Evolutionary conservation across 2,329 filamentous ascomycete species (phyloP), one percentile per base, ranked within the genome.

Genomic region (Raffaelea arxii): DNA sequence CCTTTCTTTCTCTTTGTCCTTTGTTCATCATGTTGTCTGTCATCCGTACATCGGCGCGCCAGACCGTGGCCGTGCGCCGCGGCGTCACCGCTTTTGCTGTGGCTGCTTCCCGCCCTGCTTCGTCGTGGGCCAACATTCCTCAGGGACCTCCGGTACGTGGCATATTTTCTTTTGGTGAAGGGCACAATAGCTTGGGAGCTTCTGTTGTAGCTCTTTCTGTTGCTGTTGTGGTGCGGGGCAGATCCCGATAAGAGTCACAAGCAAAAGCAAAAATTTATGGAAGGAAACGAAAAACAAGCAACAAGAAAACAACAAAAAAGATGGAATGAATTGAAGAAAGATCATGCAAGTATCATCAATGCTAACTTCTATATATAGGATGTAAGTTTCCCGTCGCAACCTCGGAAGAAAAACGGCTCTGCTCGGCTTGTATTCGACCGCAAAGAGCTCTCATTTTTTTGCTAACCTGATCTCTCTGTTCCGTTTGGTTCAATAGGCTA

Each of bases 131-230:
- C 62, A 84, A 86, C 61, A 88, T 97, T 47, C 84, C 87, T 56
- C 87, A 96, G 71, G 91, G 91, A 54, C 91, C 91, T 78, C 90
- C 91, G 63, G 89, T 92, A 80, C 69, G 85, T 78, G 46, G 18
- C 27, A 14, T 19, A 12, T 38, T 30, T 5, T 19, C 19, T 50
- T n/a, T n/a, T n/a, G n/a, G n/a, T n/a, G n/a, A n/a, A n/a, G n/a
- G n/a, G n/a, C n/a, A n/a, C n/a, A n/a, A n/a, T n/a, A n/a, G n/a
- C n/a, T n/a, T n/a, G n/a, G n/a, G n/a, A n/a, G n/a, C n/a, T n/a
- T n/a, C n/a, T n/a, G n/a, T n/a, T n/a, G n/a, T n/a, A n/a, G n/a
- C n/a, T n/a, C n/a, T n/a, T n/a, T n/a, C n/a, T n/a, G n/a, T n/a
- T n/a, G n/a, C n/a, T n/a, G n/a, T n/a, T n/a, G n/a, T n/a, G n/a